Conservation (phyloP, 176 grass and related monocot species). For the Avena eriantha region DNA sequence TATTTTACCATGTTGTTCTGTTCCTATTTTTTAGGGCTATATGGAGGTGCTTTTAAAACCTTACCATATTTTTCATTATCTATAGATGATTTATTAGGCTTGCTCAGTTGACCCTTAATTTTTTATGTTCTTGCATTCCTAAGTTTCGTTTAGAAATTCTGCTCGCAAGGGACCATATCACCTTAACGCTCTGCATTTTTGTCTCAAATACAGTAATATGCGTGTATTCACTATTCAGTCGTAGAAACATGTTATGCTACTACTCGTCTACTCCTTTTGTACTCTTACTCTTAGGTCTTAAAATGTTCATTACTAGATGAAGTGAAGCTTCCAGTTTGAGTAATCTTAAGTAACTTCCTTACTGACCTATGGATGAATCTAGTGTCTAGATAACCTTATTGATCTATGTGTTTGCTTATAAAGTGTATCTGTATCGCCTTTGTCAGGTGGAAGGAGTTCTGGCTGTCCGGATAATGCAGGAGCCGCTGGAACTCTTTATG, state of each 20-base stretch:
- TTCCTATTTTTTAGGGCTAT: slow-evolving; percentile 7
- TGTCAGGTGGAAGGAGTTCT: slow-evolving; percentile 77
- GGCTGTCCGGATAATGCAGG: slow-evolving; percentile 96
- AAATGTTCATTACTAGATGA: slow-evolving; percentile 17
- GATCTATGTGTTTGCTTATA: slow-evolving; percentile 27
- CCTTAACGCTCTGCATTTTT: neutral
- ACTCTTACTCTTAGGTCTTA: neutral
- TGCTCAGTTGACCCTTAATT: slow-evolving; percentile 5
- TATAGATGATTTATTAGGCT: neutral
- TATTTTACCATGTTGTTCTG: slow-evolving; percentile 14
- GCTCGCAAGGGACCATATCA: neutral
- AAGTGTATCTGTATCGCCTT: slow-evolving; percentile 21
- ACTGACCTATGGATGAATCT: neutral
- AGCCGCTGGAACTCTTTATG: slow-evolving; percentile 97
- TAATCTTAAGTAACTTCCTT: slow-evolving; percentile 34
- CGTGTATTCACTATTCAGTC: neutral
- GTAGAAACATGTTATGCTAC: slow-evolving; percentile 5
- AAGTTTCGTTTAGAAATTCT: slow-evolving; percentile 27
- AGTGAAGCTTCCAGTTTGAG: slow-evolving; percentile 19
- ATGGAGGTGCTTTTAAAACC: slow-evolving; percentile 30
- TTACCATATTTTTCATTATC: neutral
- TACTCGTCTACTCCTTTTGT: slow-evolving; percentile 6
- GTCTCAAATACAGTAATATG: slow-evolving; percentile 27
- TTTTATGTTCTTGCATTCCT: slow-evolving; percentile 25
- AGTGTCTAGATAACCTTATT: slow-evolving; percentile 1